Evolutionary conservation across 2,329 filamentous ascomycete genomes (phyloP).

Genomic region (Fusarium subglutinans): DNA sequence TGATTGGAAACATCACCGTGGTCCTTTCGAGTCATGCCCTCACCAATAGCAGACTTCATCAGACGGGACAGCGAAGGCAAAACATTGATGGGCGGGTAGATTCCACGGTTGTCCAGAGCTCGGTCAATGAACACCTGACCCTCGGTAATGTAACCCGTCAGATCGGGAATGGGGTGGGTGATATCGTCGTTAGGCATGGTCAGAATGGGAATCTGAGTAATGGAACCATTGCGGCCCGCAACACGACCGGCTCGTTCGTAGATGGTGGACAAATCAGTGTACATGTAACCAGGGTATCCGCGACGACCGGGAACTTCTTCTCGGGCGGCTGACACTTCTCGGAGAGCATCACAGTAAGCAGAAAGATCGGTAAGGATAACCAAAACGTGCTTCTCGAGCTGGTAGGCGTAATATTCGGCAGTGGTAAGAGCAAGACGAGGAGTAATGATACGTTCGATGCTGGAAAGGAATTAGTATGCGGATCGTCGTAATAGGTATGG

Average conservation of each 20-base stretch:
- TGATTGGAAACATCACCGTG: constrained; percentile 99
- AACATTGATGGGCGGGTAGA: constrained; percentile 99
- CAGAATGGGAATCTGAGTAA: constrained; percentile 98
- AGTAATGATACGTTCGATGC: constrained; percentile 99
- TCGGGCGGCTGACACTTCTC: constrained; percentile 96
- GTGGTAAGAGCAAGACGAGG: constrained; percentile 97
- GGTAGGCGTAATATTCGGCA: constrained; percentile 99
- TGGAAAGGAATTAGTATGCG: constrained; percentile 49
- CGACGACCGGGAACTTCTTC: constrained; percentile 99
- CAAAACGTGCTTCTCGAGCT: constrained; percentile 99
- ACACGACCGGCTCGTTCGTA: constrained; percentile 99
- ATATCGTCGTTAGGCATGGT: constrained; percentile 99
- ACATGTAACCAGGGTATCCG: constrained; percentile 99
- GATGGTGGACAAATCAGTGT: constrained; percentile 99
- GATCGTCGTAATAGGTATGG: neutral
- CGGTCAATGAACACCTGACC: constrained; percentile 98
- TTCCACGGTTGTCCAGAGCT: constrained; percentile 91
- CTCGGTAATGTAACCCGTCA: constrained; percentile 99
- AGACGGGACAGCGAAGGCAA: constrained; percentile 96
- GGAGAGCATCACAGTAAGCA: constrained; percentile 97
- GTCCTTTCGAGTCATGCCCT: constrained; percentile 95
- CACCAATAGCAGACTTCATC: constrained; percentile 99
- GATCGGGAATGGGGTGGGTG: constrained; percentile 97
- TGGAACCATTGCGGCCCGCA: constrained; percentile 94
- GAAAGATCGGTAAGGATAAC: constrained; percentile 98